Conservation (phyloP, 2,329 filamentous ascomycete species). For the Cryphonectria japonica region DNA sequence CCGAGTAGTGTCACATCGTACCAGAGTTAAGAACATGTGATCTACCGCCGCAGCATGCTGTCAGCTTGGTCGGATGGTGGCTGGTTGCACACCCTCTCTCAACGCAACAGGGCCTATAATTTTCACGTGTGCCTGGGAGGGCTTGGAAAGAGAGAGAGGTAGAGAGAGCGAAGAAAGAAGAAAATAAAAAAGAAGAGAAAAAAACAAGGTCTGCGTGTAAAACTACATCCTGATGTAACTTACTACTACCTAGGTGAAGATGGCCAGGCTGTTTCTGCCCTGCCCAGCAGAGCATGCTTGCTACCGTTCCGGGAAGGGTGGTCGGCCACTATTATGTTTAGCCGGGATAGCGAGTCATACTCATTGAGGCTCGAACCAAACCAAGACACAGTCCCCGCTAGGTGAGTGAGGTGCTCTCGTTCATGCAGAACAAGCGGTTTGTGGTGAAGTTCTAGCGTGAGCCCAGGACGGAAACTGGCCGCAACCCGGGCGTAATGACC, state of each 20-base stretch:
- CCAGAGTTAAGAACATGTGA: not conserved
- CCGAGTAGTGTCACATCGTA: not conserved
- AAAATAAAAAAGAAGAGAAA: too few species aligned
- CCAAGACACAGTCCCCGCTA: constrained; percentile 47
- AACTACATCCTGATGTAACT: not conserved
- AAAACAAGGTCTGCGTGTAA: not conserved
- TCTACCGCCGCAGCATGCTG: not conserved
- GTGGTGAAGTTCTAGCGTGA: constrained; percentile 59
- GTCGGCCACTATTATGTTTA: constrained; percentile 38
- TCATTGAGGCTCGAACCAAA: constrained; percentile 42
- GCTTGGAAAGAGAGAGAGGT: too few species aligned
- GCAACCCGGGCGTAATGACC: constrained; percentile 51
- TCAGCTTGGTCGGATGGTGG: not conserved
- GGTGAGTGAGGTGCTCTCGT: constrained; percentile 56
- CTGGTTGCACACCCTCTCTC: not conserved
- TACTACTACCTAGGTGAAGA: constrained; percentile 6
- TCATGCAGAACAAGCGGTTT: constrained; percentile 60
- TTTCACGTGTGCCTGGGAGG: not conserved
- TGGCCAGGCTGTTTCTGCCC: constrained; percentile 13
- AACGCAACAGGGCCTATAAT: not conserved
- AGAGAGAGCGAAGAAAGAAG: too few species aligned
- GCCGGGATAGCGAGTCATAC: constrained; percentile 44
- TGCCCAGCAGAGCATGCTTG: constrained; percentile 10
- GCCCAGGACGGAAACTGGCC: constrained; percentile 63
- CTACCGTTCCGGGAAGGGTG: constrained; percentile 32